Percentiles rank a stretch among this genome's conserved stretches.
phyloP scores from a whole-genome alignment of 2,329 filamentous ascomycete genomes.

The Eurotiales sp. region DNA sequence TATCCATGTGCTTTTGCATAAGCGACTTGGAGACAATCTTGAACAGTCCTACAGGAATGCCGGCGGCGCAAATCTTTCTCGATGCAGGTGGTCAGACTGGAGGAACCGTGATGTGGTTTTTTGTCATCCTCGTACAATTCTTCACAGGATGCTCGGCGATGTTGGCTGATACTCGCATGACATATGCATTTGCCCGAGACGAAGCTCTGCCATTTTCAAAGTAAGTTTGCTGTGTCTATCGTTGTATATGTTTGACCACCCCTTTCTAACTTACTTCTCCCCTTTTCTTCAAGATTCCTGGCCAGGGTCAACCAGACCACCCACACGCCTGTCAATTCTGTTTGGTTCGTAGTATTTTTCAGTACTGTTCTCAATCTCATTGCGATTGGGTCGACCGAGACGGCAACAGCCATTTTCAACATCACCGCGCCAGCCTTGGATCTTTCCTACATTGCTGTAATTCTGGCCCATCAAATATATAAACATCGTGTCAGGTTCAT shows the following conservation, averaged over 20 bases:
- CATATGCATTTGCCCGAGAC: constrained; percentile 59
- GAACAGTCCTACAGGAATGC: constrained; percentile 56
- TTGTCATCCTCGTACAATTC: constrained; percentile 61
- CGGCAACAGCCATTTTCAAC: constrained; percentile 49
- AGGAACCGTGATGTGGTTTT: constrained; percentile 60
- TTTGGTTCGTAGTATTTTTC: constrained; percentile 61
- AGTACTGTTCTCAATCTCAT: constrained; percentile 51
- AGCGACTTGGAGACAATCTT: constrained; percentile 56
- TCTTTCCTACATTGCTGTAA: constrained; percentile 57
- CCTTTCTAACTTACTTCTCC: neutral
- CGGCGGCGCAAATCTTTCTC: constrained; percentile 57
- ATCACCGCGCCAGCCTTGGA: constrained; percentile 53
- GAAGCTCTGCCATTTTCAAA: constrained; percentile 58
- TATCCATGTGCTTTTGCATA: constrained; percentile 62
- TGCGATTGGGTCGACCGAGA: constrained; percentile 42
- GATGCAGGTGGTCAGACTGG: constrained; percentile 57
- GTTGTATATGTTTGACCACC: neutral
- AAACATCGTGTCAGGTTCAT: constrained; percentile 51
- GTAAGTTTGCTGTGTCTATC: constrained; percentile 32
- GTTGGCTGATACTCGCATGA: constrained; percentile 61
- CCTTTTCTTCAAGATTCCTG: constrained; percentile 40
- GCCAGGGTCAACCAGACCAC: constrained; percentile 52
- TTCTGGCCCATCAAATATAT: constrained; percentile 56
- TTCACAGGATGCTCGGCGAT: constrained; percentile 63
- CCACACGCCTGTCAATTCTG: constrained; percentile 58